Conservation (phyloP, 176 grass and related monocot genomes). For the Phragmites australis region DNA sequence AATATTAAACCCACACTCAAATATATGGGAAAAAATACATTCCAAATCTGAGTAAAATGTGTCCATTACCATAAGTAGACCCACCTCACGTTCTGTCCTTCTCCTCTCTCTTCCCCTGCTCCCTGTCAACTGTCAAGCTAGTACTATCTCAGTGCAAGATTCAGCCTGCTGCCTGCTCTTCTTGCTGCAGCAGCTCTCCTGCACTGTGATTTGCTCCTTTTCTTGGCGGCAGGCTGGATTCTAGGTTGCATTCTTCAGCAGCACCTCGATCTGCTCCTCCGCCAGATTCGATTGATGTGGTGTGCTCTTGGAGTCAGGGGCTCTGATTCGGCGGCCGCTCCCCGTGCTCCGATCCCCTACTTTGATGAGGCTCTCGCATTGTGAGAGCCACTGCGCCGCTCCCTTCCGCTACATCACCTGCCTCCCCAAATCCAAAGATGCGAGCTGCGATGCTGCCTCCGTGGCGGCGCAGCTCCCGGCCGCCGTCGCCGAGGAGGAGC, state of each 20-base stretch:
- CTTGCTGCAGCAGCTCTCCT: not conserved
- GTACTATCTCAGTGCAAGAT: conserved; percentile 33
- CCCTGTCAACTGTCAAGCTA: not conserved
- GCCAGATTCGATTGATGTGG: conserved; percentile 54
- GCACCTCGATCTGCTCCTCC: conserved; percentile 8
- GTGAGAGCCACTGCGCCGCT: conserved; percentile 63
- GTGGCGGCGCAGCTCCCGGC: not conserved
- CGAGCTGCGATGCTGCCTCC: conserved; percentile 12
- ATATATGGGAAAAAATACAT: no score
- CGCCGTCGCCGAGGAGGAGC: conserved; percentile 28
- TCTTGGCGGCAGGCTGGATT: not conserved
- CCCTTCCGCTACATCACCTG: conserved; percentile 51
- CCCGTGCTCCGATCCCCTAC: conserved; percentile 35
- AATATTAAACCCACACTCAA: no score
- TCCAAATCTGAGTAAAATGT: no score
- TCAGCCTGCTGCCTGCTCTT: conserved; percentile 33
- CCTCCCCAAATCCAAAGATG: conserved; percentile 55
- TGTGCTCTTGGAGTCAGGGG: conserved; percentile 37
- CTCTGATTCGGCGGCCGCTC: conserved; percentile 36
- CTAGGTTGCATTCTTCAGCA: conserved; percentile 21
- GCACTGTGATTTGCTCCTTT: conserved; percentile 22
- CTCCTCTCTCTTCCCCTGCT: not conserved
- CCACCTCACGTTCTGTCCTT: conserved; percentile 28
- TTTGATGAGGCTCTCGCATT: conserved; percentile 84
- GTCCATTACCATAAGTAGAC: no score